phyloP scores from a whole-genome alignment of 805 yeast genomes.

The Myxozyma monticola region DNA sequence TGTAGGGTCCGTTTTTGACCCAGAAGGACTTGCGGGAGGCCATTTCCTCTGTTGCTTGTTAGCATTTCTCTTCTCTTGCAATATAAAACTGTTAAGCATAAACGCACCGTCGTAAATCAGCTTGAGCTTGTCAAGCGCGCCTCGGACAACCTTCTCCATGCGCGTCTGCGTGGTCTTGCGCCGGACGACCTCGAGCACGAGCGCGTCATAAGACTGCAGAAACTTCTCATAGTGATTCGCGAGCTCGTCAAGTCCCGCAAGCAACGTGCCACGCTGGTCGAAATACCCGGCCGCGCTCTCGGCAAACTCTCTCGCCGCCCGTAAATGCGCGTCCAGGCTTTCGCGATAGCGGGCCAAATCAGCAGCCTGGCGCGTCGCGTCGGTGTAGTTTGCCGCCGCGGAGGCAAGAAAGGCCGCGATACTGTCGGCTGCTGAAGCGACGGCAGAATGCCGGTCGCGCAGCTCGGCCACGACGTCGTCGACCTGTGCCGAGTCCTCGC shows the following conservation, averaged over 20 bases:
- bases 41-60: slow-evolving; percentile 42
- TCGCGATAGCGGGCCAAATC: not conserved
- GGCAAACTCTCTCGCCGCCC: slow-evolving; percentile 32
- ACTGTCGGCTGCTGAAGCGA: slow-evolving; percentile 4
- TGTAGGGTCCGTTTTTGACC: slow-evolving; percentile 50
- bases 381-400: slow-evolving; percentile 3
- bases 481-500: slow-evolving; percentile 39
- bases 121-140: slow-evolving; percentile 46
- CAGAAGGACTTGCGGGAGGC: slow-evolving; percentile 48
- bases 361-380: not conserved
- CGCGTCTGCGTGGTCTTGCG: slow-evolving; percentile 46
- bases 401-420: slow-evolving; percentile 17
- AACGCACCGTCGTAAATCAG: slow-evolving; percentile 41
- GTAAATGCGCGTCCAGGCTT: slow-evolving; percentile 14
- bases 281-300: slow-evolving; percentile 35
- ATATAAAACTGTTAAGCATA: not conserved
- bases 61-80: too few relatives aligned
- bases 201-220: slow-evolving; percentile 51
- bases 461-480: slow-evolving; percentile 33
- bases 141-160: slow-evolving; percentile 45
- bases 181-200: slow-evolving; percentile 55
- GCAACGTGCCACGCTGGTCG: slow-evolving; percentile 31
- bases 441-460: slow-evolving; percentile 19
- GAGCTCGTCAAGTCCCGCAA: slow-evolving; percentile 44
- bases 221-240: slow-evolving; percentile 54